Evolutionary conservation across 768 basidiomycete species (phyloP).

Genomic region (Panus rudis): DNA sequence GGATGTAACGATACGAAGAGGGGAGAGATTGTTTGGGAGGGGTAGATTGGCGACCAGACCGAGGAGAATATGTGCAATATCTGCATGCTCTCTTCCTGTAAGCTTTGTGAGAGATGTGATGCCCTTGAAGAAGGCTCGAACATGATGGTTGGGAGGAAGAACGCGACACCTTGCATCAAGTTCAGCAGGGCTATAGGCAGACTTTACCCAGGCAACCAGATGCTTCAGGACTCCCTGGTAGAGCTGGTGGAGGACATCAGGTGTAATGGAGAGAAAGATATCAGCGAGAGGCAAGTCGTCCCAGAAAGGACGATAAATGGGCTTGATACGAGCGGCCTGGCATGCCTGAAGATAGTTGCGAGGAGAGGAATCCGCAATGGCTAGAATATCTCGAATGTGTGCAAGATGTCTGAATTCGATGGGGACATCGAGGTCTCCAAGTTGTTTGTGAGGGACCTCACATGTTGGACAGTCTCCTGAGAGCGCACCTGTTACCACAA

Average conservation of each 20-base stretch:
- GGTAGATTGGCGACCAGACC: slow-evolving; percentile 11
- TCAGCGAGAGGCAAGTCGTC: slow-evolving; percentile 13
- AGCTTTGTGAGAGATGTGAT: slow-evolving; percentile 12
- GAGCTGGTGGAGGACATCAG: slow-evolving; percentile 22
- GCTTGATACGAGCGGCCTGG: slow-evolving; percentile 8
- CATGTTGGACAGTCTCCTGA: slow-evolving; percentile 2
- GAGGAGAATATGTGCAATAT: slow-evolving; percentile 15
- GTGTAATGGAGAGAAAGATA: slow-evolving; percentile 17
- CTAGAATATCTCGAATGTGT: neutral
- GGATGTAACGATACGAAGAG: slow-evolving; percentile 10
- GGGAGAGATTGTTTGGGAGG: slow-evolving; percentile 4
- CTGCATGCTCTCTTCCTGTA: slow-evolving; percentile 17
- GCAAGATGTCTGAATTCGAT: neutral
- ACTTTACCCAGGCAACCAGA: slow-evolving; percentile 13
- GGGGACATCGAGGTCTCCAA: neutral
- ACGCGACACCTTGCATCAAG: slow-evolving; percentile 11
- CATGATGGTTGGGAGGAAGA: slow-evolving; percentile 14
- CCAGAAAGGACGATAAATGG: slow-evolving; percentile 17
- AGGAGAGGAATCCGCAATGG: neutral
- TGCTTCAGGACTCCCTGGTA: slow-evolving; percentile 22
- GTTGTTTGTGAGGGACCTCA: neutral
- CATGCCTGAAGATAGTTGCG: slow-evolving; percentile 8
- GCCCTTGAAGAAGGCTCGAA: slow-evolving; percentile 14
- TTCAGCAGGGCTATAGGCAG: slow-evolving; percentile 5
- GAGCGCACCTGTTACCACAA: neutral